A percentile compares a stretch with the other conserved stretches of the same genome.
Evolutionary conservation across 176 grass and related monocot genomes (phyloP).

Genomic region (Ananas comosus): DNA sequence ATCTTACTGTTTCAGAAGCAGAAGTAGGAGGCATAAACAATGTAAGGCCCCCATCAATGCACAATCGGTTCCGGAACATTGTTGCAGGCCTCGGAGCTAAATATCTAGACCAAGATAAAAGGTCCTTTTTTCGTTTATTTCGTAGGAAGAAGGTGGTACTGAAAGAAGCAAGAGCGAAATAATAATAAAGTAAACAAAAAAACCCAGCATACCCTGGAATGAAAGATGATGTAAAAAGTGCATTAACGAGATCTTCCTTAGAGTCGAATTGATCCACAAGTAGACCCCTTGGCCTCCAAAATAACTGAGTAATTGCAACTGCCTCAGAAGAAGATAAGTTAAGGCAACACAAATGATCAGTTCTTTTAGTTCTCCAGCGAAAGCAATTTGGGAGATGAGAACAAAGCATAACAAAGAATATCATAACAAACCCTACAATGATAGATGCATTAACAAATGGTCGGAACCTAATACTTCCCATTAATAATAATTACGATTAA

Average conservation of each 20-base stretch:
- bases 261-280: slow-evolving; percentile 94
- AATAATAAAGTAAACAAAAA: background rate
- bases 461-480: too few relatives aligned
- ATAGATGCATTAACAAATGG: too few relatives aligned
- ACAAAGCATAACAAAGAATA: background rate
- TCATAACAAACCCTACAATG: too few relatives aligned
- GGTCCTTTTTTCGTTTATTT: slow-evolving; percentile 6
- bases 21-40: slow-evolving; percentile 99
- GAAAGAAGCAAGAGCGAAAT: background rate
- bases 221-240: slow-evolving; percentile 90
- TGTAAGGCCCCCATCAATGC: slow-evolving; percentile 89
- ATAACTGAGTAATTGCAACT: slow-evolving; percentile 84
- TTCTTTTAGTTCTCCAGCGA: too few relatives aligned
- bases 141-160: slow-evolving; percentile 5
- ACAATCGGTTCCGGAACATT: slow-evolving; percentile 64
- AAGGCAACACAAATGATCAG: background rate
- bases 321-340: slow-evolving; percentile 25
- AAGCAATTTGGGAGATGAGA: background rate
- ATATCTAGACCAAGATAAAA: slow-evolving; percentile 46
- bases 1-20: slow-evolving; percentile 65
- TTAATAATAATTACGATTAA: too few relatives aligned
- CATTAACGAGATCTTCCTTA: slow-evolving; percentile 88
- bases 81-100: slow-evolving; percentile 71
- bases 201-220: slow-evolving; percentile 70
- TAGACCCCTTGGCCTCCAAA: slow-evolving; percentile 77